Conservation (phyloP, 2,329 filamentous ascomycete species). For the Aspergillus sp. region DNA sequence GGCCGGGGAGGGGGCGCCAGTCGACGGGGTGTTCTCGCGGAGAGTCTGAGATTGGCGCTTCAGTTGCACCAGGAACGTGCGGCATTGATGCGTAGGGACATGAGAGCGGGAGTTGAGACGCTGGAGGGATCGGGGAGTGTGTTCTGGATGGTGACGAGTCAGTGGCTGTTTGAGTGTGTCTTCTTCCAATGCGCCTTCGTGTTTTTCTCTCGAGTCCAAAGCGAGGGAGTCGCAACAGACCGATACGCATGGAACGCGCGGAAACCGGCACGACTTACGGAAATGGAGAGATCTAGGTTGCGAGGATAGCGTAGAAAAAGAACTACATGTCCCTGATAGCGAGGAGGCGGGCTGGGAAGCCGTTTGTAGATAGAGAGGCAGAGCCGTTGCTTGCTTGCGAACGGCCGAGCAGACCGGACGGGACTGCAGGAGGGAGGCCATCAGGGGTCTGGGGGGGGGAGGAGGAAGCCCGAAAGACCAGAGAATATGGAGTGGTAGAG, state of each 20-base stretch:
- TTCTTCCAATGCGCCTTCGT: not conserved
- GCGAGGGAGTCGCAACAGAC: not conserved
- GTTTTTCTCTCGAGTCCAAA: not conserved
- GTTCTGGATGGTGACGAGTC: slow-evolving; percentile 20
- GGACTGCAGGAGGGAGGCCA: slow-evolving; percentile 32
- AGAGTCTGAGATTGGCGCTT: slow-evolving; percentile 35
- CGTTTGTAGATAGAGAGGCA: slow-evolving; percentile 27
- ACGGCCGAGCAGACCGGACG: slow-evolving; percentile 31
- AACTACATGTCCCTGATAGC: slow-evolving; percentile 29
- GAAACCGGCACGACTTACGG: slow-evolving; percentile 28
- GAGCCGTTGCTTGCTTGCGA: slow-evolving; percentile 33
- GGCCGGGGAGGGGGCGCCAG: slow-evolving; percentile 23
- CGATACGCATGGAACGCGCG: slow-evolving; percentile 6
- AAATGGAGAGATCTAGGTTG: slow-evolving; percentile 24
- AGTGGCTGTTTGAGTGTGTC: not conserved
- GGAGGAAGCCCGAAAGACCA: not conserved
- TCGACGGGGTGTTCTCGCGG: slow-evolving; percentile 24
- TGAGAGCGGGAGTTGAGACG: slow-evolving; percentile 15
- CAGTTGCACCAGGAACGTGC: slow-evolving; percentile 39
- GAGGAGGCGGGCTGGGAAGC: slow-evolving; percentile 27
- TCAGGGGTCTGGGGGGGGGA: slow-evolving; percentile 20
- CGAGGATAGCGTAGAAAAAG: slow-evolving; percentile 29
- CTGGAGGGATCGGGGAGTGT: slow-evolving; percentile 20
- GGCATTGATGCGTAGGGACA: slow-evolving; percentile 28
- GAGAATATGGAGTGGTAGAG: not conserved